A percentile compares a stretch with the other conserved stretches of the same genome.
phyloP scores from a whole-genome alignment of 768 basidiomycete genomes.

The Auriculariales sp. region DNA sequence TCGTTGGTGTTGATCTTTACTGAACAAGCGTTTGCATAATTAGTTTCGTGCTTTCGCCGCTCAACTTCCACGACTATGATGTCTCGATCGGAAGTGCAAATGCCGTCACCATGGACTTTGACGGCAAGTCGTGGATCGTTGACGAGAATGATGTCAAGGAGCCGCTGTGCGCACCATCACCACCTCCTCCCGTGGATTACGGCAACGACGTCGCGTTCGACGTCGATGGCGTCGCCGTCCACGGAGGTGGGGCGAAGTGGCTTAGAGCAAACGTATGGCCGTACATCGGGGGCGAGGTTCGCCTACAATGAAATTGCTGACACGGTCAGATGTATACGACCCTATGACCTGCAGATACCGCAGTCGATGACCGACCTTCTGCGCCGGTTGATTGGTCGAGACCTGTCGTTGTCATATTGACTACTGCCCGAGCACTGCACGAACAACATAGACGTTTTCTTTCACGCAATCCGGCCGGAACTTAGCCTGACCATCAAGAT shows the following conservation, averaged over 20 bases:
- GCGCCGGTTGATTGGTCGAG: no score
- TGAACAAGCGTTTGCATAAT: constrained; percentile 7
- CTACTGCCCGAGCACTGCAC: no score
- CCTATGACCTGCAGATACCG: no score
- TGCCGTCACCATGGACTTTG: constrained; percentile 26
- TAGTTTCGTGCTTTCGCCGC: constrained; percentile 43
- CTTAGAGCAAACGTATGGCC: background rate
- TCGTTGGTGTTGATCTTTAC: background rate
- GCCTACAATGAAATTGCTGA: no score
- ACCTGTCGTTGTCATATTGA: no score
- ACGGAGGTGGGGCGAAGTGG: background rate
- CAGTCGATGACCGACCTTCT: no score
- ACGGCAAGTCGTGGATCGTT: background rate
- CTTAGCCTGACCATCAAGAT: no score
- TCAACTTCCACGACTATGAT: constrained; percentile 54
- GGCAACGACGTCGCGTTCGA: background rate
- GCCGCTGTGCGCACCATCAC: background rate
- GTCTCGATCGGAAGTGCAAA: constrained; percentile 43
- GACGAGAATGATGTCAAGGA: background rate
- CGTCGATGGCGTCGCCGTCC: background rate
- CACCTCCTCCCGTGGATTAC: background rate
- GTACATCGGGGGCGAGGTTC: no score
- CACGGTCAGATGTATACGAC: no score
- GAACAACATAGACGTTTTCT: no score
- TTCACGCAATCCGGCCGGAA: no score